Base-by-base conservation (phyloP, 371 early-diverging fungal genomes). In the Dichotomocladium elegans region DNA sequence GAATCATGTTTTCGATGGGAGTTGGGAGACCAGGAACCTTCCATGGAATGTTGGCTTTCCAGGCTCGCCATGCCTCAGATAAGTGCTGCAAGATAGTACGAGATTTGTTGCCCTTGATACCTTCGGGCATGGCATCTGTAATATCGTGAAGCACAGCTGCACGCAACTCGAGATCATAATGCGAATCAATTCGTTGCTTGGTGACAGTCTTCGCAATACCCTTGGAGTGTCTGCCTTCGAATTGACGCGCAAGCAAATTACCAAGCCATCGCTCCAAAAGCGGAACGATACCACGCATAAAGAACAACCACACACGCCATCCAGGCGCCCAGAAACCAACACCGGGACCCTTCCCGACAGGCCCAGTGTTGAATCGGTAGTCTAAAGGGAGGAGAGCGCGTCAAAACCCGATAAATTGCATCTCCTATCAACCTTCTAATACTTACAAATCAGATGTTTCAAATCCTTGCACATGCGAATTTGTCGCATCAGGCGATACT, bases 281-380 rank as follows among this genome's bases (percentile, higher is more conserved):
- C 21, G 99, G 97, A 6, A 96, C 95, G 45, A 96, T 93, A 56
- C 99, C 99, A 55, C 99, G 91, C 85, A 99, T 74, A 78, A 98
- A 99, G 80, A 96, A 97, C 24, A 96, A 84, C 99, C 99, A 99
- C 24, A 99, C 97, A 61, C 99, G 87, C 99, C 99, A 99, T 25
- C 92, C 92, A 31, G 99, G 98, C 12, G 96, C 98, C 99, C 99
- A 99, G 69, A 99, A 94, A 45, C 98, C 96, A 46, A 91, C 89
- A 63, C 99, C 98, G 25, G 99, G 98, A 44, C 97, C 98, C 64
- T 96, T 95, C 33, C 96, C 97, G 24, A 97, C 95, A 2, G 98
- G 92, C 3, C 96, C 96, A 6, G 94, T 94, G 70, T 93, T 98
- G 78, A 96, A 95, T n/a, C 95, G 88, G 58, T 93, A 91, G 64